Evolutionary conservation across 2,329 filamentous ascomycete genomes (phyloP), one percentile per base, ranked within the genome.

Genomic region (Trichothecium sympodiale): DNA sequence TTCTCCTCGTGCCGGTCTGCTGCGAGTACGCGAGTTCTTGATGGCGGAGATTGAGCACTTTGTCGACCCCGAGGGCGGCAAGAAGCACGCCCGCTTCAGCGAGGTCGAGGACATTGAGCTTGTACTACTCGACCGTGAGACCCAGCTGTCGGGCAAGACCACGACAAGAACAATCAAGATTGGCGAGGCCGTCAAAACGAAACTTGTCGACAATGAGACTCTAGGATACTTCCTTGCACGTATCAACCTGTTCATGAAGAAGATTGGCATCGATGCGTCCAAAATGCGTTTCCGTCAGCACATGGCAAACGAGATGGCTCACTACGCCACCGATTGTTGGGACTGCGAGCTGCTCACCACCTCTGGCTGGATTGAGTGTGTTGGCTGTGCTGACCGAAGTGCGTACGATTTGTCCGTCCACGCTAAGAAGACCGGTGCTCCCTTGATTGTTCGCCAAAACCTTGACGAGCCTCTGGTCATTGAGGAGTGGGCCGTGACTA

Each of bases 11-110:
- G 77, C 85, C 44, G 91, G 91, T 62, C 77, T 98, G 29, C 65
- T 98, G 39, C 83, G 91, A 49, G 91, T 98, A 30, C 84, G 91
- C 50, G 91, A 98, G 60, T 96, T 98, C 65, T 64, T 95, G 50
- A 96, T 98, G 91, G 91, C 89, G 17, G 91, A 98, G 64, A 94
- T 98, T 49, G 91, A 98, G 67, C 91, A 98, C 61, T 98, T 85
- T 55, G 91, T 98, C 46, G 91, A 98, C 52, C 91, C 91, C 9
- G 71, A 91, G 52, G 78, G 86, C 54, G 86, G 87, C 62, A 98
- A 98, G 77, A 93, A 91, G 65, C 91, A 98, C 58, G 64, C 72
- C 35, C 82, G 88, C 38, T 98, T 98, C 62, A 62, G 76, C 31
- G 84, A 94, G 51, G 80, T 98, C 40, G 80, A 85, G 53, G 68